Percentiles rank a stretch among this genome's conserved stretches.
phyloP scores from a whole-genome alignment of 768 basidiomycete species.

The Goffeauzyma gilvescens region DNA sequence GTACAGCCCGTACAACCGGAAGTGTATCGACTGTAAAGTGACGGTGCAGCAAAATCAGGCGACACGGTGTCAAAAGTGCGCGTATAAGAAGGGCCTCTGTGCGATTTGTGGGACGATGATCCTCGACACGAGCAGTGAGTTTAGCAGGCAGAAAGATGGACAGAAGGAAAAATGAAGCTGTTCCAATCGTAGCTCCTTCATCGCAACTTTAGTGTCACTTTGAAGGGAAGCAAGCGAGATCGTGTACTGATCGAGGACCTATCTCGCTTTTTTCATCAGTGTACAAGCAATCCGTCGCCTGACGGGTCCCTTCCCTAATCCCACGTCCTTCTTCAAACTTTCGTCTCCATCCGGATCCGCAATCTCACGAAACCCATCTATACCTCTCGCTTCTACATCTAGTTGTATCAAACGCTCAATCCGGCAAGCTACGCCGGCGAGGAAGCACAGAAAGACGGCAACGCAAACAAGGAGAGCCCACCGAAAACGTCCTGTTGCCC shows the following conservation, averaged over 20 bases:
- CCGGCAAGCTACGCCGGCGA: no score
- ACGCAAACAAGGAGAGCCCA: no score
- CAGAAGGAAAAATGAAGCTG: background rate
- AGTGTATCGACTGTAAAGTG: conserved; percentile 32
- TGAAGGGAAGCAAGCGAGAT: no score
- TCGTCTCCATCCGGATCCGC: no score
- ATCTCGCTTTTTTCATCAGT: conserved; percentile 9
- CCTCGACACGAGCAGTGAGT: conserved; percentile 24
- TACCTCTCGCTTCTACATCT: no score
- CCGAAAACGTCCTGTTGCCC: no score
- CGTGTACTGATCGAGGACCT: background rate
- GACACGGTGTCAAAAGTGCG: conserved; percentile 30
- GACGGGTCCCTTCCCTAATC: no score
- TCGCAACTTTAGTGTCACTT: no score
- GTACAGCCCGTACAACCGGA: conserved; percentile 23
- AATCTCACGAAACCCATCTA: no score
- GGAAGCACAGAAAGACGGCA: no score
- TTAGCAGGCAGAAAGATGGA: background rate
- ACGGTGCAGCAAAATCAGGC: conserved; percentile 25
- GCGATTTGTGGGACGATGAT: conserved; percentile 31
- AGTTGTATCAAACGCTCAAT: no score
- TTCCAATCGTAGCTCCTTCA: background rate
- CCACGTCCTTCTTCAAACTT: no score
- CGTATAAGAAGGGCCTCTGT: conserved; percentile 32
- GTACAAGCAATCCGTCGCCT: conserved; percentile 23